A percentile compares a stretch with the other conserved stretches of the same genome.
phyloP scores from a whole-genome alignment of 345 rosid species.

The Eucalyptus albens region DNA sequence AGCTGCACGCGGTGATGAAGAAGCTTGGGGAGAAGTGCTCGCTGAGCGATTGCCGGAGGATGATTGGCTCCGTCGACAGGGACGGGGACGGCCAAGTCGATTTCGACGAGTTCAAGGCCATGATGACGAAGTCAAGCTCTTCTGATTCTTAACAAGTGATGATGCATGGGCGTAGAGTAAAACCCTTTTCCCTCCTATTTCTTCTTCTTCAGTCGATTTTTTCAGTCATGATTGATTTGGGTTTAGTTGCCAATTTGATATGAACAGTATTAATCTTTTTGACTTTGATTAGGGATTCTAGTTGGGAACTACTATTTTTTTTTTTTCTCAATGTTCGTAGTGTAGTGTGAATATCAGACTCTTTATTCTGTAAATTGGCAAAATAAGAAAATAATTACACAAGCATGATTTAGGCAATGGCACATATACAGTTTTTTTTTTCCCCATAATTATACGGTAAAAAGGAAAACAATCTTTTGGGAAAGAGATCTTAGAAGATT shows the following conservation, averaged over 20 bases:
- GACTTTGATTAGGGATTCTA: background rate
- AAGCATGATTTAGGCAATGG: background rate
- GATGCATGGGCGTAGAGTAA: background rate
- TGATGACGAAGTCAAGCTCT: constrained; percentile 36
- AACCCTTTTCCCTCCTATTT: background rate
- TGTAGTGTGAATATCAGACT: background rate
- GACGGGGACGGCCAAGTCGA: constrained; percentile 90
- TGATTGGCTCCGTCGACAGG: constrained; percentile 71
- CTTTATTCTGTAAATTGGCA: background rate
- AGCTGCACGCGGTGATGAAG: constrained; percentile 67
- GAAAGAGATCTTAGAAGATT: background rate
- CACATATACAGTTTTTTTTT: too few relatives aligned
- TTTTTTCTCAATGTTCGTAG: background rate
- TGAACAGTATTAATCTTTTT: background rate
- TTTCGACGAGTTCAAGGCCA: constrained; percentile 83
- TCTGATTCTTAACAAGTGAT: background rate
- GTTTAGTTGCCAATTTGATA: background rate
- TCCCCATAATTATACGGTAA: background rate
- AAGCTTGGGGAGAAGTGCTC: constrained; percentile 67
- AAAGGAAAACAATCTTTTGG: background rate
- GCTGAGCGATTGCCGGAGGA: constrained; percentile 57
- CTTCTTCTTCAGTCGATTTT: background rate
- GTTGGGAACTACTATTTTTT: background rate
- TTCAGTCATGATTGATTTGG: background rate
- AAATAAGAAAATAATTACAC: background rate